Percentiles rank a stretch among this genome's conserved stretches.
phyloP scores from a whole-genome alignment of 2,329 filamentous ascomycete genomes.

The Pseudogymnoascus sp. region DNA sequence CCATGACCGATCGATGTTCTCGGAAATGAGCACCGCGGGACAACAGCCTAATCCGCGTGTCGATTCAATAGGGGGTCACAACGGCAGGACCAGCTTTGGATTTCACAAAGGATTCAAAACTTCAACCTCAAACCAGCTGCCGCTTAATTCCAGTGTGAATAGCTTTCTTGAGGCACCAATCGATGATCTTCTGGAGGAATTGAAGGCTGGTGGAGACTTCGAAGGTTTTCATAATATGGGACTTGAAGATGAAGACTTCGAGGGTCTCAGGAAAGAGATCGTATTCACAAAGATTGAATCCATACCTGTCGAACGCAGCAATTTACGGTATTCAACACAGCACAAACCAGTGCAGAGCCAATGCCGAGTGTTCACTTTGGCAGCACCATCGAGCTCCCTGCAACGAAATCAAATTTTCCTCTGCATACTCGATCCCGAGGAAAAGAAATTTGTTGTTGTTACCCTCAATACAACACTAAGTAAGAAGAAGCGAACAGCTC shows the following conservation, averaged over 20 bases:
- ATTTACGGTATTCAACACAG: constrained; percentile 51
- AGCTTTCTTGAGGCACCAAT: constrained; percentile 61
- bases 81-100: constrained; percentile 50
- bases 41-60: constrained; percentile 34
- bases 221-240: constrained; percentile 66
- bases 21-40: constrained; percentile 50
- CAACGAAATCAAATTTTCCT: constrained; percentile 51
- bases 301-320: constrained; percentile 53
- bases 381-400: constrained; percentile 48
- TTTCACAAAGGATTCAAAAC: constrained; percentile 21
- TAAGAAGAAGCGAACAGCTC: constrained; percentile 13
- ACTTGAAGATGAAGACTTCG: constrained; percentile 62
- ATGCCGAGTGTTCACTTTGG: constrained; percentile 59
- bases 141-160: constrained; percentile 41
- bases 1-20: constrained; percentile 72
- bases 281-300: constrained; percentile 62
- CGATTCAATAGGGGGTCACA: constrained; percentile 51
- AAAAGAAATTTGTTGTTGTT: constrained; percentile 59
- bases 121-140: constrained; percentile 24
- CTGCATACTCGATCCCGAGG: constrained; percentile 61
- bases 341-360: constrained; percentile 44
- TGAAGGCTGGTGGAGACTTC: constrained; percentile 52
- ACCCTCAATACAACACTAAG: constrained; percentile 45
- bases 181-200: constrained; percentile 60
- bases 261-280: constrained; percentile 65